Base-by-base conservation (phyloP, 75 land plant genomes). In the Larix kaempferi region DNA sequence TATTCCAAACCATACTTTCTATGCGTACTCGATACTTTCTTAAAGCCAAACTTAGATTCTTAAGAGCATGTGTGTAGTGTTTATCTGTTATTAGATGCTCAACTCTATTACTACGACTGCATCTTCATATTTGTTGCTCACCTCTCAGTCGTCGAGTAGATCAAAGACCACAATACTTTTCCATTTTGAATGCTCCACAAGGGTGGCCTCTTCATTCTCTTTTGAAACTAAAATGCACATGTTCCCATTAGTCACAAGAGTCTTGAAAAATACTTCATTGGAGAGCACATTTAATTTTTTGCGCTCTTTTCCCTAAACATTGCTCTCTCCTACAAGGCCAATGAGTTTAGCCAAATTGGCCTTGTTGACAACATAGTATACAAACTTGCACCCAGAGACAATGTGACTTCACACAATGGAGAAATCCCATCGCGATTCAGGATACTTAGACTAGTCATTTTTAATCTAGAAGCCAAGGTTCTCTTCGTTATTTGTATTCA, bases 151-250 rank as follows among this genome's bases (percentile, higher is more conserved):
- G 90, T 97, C 99, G 81, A 97, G 78, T 56, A 95, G 99, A 84
- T 97, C 99, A 78, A 97, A 97, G 35, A 95, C 98, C 74, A 97
- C 99, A 82, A 66, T 60, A 95, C 95, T 83, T 97, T 83, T 98
- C 99, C 65, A 86, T 74, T 81, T 76, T 57, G 90, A 69, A 59
- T 82, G 81, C 55, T 89, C 93, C 59, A 97, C 98, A 85, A 94
- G 81, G 33, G 86, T 89, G 64, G 99, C 93, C 75, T 97, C 98
- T 73, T 97, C 99, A 81, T 90, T 88, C 84, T 97, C 99, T 78
- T 94, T 98, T 5, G 99, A 97, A 6, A 97, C 99, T 73, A 94
- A 93, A 75, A 97, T 90, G 78, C 92, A 84, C 99, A 86, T 87
- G 44, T 87, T 76, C 22, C 88, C 88, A 58, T 87, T 87, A 80